Evolutionary conservation across 768 basidiomycete species (phyloP), one percentile per base, ranked within the genome.

Genomic region (Lyophyllum atratum): DNA sequence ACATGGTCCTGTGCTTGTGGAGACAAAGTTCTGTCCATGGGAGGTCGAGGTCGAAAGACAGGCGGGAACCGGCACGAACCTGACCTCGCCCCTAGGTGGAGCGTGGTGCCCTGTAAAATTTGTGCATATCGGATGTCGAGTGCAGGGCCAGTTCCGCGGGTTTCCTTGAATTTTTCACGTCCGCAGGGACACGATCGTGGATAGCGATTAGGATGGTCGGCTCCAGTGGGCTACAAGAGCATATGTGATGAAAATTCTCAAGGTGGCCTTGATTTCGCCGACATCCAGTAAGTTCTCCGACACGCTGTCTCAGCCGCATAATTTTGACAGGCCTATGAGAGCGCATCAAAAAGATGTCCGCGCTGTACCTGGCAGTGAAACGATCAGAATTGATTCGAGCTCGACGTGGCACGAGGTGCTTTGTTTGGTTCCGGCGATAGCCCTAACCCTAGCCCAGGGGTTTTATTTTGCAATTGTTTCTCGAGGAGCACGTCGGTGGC

Each of bases 361-460:
- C 25, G 49, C 40, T 55, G 53, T 55, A 37, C 54, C 42, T 49
- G 57, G 52, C 44, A 62, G 54, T 63, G 54, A 64, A 60, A 59
- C 54, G 44, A 61, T 61, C 62, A 59, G 52, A 56, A 46, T 39
- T 62, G 64, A 62, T 59, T 61, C 59, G 62, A 61, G 69, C 66
- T 70, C 64, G 54, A 66, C 64, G 63, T 67, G 60, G 59, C 67
- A 70, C 69, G 68, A 69, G 69, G 64, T 66, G 51, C 46, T 52
- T 59, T 60, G 50, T 59, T 64, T 63, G 61, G 54, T 56, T 52
- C 49, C 34, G 37, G 50, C 54, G 52, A 42, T 15, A 54, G 52
- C 61, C 70, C 64, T 67, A 69, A 67, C 68, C 67, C 68, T 59
- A 66, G n/a, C 21, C 47, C 60, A 58, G 51, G 61, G 51, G 49